Evolutionary conservation across 352 stramenopile species (phyloP).

Genomic region (Phytophthora pisi): DNA sequence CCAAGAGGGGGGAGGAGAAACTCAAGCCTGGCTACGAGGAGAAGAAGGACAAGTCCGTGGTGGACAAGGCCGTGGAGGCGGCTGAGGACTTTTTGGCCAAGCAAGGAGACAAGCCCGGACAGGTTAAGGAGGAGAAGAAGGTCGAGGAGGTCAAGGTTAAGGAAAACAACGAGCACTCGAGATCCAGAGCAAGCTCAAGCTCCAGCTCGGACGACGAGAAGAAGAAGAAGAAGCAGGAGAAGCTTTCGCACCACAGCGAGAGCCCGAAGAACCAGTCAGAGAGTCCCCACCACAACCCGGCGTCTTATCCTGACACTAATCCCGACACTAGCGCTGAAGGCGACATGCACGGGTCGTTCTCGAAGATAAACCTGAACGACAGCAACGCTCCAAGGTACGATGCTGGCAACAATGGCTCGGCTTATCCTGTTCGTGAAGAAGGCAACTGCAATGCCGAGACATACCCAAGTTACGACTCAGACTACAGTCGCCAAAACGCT

Average conservation of each 20-base stretch:
- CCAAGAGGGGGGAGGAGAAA: conserved; percentile 31
- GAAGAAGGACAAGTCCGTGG: conserved; percentile 31
- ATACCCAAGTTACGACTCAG: neutral
- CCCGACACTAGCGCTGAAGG: neutral
- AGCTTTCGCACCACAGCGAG: neutral
- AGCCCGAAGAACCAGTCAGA: neutral
- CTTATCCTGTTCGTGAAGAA: neutral
- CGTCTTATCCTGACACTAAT: neutral
- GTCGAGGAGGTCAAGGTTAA: neutral
- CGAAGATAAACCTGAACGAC: conserved; percentile 17
- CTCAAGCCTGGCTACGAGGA: conserved; percentile 20
- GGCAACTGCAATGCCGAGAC: neutral
- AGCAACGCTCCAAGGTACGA: neutral
- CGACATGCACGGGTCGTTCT: conserved; percentile 10
- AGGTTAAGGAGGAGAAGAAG: neutral
- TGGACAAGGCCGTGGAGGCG: conserved; percentile 28
- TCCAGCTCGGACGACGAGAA: conserved; percentile 3
- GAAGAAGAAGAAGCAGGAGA: neutral
- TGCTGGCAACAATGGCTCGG: neutral
- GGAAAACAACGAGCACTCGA: conserved; percentile 1
- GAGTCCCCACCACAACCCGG: neutral
- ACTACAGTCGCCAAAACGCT: neutral
- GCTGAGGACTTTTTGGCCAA: conserved; percentile 33
- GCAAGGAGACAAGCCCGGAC: conserved; percentile 14
- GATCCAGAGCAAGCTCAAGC: conserved; percentile 11